A percentile compares a stretch with the other conserved stretches of the same genome.
Conservation (phyloP, 805 yeast species). For the Nakazawaea laoshanensis region DNA sequence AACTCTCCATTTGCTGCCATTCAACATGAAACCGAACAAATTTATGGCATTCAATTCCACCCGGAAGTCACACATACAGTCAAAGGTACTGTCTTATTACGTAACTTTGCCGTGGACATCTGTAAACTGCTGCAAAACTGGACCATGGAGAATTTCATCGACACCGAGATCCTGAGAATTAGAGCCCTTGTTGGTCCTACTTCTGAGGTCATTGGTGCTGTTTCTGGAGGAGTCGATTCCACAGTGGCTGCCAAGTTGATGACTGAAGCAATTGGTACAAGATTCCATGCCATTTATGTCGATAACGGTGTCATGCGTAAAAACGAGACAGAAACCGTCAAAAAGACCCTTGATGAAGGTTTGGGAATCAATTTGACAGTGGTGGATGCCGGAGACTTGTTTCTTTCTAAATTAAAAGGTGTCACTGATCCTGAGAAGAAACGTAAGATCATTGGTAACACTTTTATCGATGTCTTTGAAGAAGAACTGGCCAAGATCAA, state of each 20-base stretch:
- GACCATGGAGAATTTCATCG: constrained; percentile 97
- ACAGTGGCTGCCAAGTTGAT: constrained; percentile 97
- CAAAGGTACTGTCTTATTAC: constrained; percentile 79
- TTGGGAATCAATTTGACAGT: constrained; percentile 92
- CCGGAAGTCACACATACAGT: constrained; percentile 97
- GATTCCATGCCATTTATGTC: constrained; percentile 97
- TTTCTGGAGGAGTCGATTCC: constrained; percentile 98
- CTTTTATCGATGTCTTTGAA: constrained; percentile 95
- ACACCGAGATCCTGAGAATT: constrained; percentile 91
- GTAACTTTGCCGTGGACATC: constrained; percentile 87
- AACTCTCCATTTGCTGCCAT: constrained; percentile 97
- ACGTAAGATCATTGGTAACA: constrained; percentile 97
- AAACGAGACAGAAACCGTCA: constrained; percentile 85
- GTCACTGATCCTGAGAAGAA: constrained; percentile 98
- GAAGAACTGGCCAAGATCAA: constrained; percentile 88
- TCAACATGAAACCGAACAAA: constrained; percentile 60
- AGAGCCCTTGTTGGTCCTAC: constrained; percentile 89
- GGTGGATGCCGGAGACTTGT: constrained; percentile 88
- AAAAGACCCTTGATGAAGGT: constrained; percentile 85
- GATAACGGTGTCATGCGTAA: constrained; percentile 97
- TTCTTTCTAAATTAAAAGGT: constrained; percentile 79
- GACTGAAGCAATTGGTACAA: constrained; percentile 97
- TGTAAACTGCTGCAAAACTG: constrained; percentile 86
- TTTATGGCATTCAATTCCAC: constrained; percentile 97
- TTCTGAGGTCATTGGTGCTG: constrained; percentile 99